These are phyloP conservation scores for Fusarium kyushuense DNA, from an alignment of 2,329 filamentous ascomycete genomes.

Conservation along the genomic window DNA sequence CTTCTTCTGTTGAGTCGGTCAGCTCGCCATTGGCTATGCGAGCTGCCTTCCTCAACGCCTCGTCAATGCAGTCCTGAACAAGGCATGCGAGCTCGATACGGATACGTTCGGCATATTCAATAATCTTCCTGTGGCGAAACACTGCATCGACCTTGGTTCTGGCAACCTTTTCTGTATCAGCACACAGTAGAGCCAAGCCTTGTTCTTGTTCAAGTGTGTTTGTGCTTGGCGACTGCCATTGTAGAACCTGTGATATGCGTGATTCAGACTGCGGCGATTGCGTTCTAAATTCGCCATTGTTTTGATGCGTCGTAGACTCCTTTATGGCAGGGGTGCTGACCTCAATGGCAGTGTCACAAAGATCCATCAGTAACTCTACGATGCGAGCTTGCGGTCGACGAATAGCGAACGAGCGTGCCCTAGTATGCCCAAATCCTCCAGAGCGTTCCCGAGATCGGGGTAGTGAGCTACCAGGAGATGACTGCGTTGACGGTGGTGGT, in stretches of 20 bases:
- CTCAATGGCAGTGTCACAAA: constrained; percentile 95
- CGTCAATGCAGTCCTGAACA: constrained; percentile 95
- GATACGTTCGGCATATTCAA: constrained; percentile 96
- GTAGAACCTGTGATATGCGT: constrained; percentile 90
- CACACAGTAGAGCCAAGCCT: constrained; percentile 86
- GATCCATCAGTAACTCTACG: constrained; percentile 91
- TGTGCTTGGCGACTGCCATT: constrained; percentile 95
- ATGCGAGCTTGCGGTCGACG: constrained; percentile 91
- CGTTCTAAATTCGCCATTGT: constrained; percentile 83
- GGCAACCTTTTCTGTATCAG: constrained; percentile 87
- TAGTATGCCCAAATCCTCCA: constrained; percentile 80
- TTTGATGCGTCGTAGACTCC: constrained; percentile 73
- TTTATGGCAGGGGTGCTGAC: constrained; percentile 95
- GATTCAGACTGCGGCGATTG: constrained; percentile 97
- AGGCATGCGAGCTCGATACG: constrained; percentile 92
- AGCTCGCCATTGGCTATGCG: constrained; percentile 87
- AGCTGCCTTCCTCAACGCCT: constrained; percentile 88
- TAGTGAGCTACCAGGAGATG: constrained; percentile 78
- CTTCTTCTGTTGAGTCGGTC: constrained; percentile 78
- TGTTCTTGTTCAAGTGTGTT: constrained; percentile 95
- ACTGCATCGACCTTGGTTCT: constrained; percentile 93
- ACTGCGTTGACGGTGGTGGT: constrained; percentile 76
- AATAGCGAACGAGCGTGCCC: constrained; percentile 90
- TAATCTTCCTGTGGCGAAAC: constrained; percentile 88
- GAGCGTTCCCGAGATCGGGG: constrained; percentile 79